Percentiles rank a stretch among this genome's conserved stretches.
These are phyloP conservation scores for Phaeosphaeria sp. DNA, from an alignment of 2,329 filamentous ascomycete species.

Conservation along the genomic window DNA sequence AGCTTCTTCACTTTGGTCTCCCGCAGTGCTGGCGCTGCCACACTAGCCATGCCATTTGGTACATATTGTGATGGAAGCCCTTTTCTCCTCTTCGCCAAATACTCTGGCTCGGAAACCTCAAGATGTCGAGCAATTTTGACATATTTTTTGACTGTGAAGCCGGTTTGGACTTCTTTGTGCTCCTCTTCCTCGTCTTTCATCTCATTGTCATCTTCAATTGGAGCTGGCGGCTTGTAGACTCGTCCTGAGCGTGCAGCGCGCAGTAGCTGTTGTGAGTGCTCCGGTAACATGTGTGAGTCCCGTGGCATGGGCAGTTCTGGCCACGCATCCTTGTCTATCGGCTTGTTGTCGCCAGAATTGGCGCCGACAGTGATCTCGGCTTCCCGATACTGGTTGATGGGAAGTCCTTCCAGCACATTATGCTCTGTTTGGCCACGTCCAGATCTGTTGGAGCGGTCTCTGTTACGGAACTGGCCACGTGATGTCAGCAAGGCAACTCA, in stretches of 20 bases:
- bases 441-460: constrained; percentile 64
- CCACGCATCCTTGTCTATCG: constrained; percentile 69
- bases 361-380: constrained; percentile 71
- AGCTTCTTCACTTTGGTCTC: constrained; percentile 81
- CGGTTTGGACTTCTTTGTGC: constrained; percentile 54
- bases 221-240: constrained; percentile 74
- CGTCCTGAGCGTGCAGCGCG: constrained; percentile 79
- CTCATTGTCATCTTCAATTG: constrained; percentile 68
- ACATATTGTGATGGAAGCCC: constrained; percentile 59
- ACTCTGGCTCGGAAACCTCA: constrained; percentile 66
- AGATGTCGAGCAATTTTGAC: constrained; percentile 62
- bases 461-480: constrained; percentile 59
- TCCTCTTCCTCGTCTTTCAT: constrained; percentile 53
- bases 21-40: constrained; percentile 60
- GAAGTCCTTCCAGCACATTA: constrained; percentile 76
- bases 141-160: constrained; percentile 66
- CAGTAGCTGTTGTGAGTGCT: constrained; percentile 82
- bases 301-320: constrained; percentile 88
- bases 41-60: constrained; percentile 13
- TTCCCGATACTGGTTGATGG: constrained; percentile 88
- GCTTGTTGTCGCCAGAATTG: constrained; percentile 68
- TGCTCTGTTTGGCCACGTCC: constrained; percentile 67
- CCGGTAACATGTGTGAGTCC: constrained; percentile 77
- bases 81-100: constrained; percentile 67
- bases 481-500: constrained; percentile 23